These are phyloP conservation scores for Nakazawaea anatomiae DNA, from an alignment of 805 yeast species.

Conservation along the genomic window DNA sequence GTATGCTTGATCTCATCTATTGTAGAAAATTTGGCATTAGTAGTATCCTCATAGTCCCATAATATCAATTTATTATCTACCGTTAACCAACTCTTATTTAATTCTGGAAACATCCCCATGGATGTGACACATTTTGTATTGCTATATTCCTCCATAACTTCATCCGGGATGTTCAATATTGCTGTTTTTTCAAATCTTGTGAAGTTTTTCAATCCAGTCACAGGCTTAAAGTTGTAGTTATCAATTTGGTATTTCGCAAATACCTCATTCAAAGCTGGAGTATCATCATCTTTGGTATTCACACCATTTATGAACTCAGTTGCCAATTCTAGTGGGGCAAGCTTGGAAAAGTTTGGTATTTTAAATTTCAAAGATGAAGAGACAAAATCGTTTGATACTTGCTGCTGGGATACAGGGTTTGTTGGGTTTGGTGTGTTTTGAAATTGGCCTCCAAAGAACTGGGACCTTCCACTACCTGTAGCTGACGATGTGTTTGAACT, in stretches of 20 bases:
- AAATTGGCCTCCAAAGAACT: constrained; percentile 1
- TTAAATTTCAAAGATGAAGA: constrained; percentile 22
- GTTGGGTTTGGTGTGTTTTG: neutral
- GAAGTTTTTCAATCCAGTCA: constrained; percentile 41
- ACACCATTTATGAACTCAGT: constrained; percentile 56
- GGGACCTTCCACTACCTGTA: neutral
- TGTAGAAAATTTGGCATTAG: constrained; percentile 51
- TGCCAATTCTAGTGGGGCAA: constrained; percentile 54
- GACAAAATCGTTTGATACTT: constrained; percentile 7
- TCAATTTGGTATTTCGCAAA: constrained; percentile 60
- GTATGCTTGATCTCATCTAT: constrained; percentile 80
- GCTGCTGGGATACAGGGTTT: neutral
- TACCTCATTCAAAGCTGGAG: constrained; percentile 49
- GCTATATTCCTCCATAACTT: constrained; percentile 66
- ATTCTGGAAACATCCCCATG: constrained; percentile 79
- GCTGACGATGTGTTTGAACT: neutral
- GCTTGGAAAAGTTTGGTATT: constrained; percentile 43
- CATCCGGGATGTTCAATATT: constrained; percentile 73
- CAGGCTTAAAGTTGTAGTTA: constrained; percentile 51
- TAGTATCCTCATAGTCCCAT: constrained; percentile 64
- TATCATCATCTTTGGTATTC: constrained; percentile 52
- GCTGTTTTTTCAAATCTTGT: constrained; percentile 74
- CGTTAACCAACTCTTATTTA: constrained; percentile 80
- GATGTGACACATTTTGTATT: constrained; percentile 60
- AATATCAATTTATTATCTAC: constrained; percentile 75